Evolutionary conservation across 768 basidiomycete genomes (phyloP).

Genomic region (Lepiota subincarnata): DNA sequence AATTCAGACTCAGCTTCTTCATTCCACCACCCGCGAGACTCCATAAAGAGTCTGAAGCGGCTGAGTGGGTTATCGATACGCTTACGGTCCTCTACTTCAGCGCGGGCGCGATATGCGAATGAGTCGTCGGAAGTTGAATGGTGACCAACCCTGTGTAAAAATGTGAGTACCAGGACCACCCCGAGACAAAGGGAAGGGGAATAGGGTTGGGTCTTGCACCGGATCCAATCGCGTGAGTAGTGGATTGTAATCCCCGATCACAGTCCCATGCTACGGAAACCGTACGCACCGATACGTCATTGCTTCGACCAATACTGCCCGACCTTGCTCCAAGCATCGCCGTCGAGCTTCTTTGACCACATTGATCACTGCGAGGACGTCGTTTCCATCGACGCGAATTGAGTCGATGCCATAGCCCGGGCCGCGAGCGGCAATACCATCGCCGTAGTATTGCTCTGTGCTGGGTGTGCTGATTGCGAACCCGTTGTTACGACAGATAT

Average conservation of each 20-base stretch:
- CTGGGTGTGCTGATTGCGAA: conserved; percentile 95
- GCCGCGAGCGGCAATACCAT: conserved; percentile 89
- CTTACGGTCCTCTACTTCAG: conserved; percentile 90
- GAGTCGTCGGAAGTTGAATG: conserved; percentile 96
- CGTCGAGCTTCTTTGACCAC: conserved; percentile 70
- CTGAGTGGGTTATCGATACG: conserved; percentile 86
- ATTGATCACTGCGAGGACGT: conserved; percentile 76
- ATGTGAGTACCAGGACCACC: neutral
- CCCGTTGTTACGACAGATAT: conserved; percentile 79
- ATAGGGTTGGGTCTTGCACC: too few relatives aligned
- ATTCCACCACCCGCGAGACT: conserved; percentile 83
- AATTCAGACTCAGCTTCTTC: conserved; percentile 67
- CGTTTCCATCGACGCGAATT: conserved; percentile 91
- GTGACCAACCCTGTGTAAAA: conserved; percentile 68
- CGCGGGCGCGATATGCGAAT: conserved; percentile 84
- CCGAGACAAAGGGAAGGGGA: too few relatives aligned
- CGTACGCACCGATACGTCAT: conserved; percentile 78
- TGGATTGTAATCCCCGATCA: too few relatives aligned
- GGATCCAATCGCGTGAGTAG: too few relatives aligned
- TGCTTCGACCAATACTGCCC: conserved; percentile 82
- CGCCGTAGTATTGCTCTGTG: conserved; percentile 85
- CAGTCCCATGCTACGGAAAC: too few relatives aligned
- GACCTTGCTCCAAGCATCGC: conserved; percentile 70
- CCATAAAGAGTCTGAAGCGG: conserved; percentile 83
- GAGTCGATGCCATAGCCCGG: conserved; percentile 92